Percentiles rank a stretch among this genome's conserved stretches.
Evolutionary conservation across 2,329 filamentous ascomycete genomes (phyloP).

Genomic region (Trichoderma polysporum): DNA sequence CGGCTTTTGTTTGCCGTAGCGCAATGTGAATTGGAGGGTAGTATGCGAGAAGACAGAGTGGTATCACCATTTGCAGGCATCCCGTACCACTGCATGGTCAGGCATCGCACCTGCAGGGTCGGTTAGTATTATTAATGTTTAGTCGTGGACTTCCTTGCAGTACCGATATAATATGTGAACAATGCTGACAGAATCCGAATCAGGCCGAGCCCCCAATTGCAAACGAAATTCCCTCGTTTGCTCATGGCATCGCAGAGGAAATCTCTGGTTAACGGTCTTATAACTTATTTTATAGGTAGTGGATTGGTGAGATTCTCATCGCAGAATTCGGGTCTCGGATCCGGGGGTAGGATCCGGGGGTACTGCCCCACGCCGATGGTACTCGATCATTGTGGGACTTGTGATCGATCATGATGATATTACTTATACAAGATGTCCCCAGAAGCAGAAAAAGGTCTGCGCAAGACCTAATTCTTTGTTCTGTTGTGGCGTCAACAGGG

Average conservation of each 20-base stretch:
- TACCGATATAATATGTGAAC: neutral
- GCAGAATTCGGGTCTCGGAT: neutral
- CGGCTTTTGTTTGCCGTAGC: neutral
- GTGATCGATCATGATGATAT: neutral
- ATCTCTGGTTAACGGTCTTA: neutral
- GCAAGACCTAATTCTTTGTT: neutral
- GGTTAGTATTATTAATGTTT: neutral
- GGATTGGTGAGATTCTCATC: neutral
- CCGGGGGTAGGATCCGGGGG: neutral
- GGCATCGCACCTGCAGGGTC: neutral
- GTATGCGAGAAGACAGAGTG: neutral
- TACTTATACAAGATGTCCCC: neutral
- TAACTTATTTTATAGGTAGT: neutral
- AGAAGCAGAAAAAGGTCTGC: neutral
- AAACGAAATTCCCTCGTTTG: no score
- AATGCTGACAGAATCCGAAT: neutral
- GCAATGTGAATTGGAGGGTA: neutral
- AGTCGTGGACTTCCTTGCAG: neutral
- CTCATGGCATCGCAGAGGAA: neutral
- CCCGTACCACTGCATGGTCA: neutral
- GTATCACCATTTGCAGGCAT: neutral
- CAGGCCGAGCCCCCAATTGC: neutral
- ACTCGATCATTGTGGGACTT: neutral
- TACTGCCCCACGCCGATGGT: neutral
- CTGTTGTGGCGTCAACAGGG: neutral